Evolutionary conservation across 352 stramenopile species (phyloP), one percentile per base, ranked within the genome.

Genomic region (Globisporangium nagaii): DNA sequence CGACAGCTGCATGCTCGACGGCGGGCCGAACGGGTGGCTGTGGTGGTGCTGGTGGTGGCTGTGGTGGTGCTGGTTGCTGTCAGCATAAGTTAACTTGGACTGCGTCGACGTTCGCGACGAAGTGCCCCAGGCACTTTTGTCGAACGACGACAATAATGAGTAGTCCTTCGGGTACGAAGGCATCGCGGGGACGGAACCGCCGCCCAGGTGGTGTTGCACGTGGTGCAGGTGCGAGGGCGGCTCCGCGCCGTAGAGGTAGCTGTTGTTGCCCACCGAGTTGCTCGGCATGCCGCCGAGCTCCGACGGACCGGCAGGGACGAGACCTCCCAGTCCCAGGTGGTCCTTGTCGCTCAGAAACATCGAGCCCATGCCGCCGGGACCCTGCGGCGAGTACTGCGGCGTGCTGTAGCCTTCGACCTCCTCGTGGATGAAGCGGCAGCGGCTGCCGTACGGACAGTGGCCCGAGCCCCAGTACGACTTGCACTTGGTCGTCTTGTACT

Each of bases 401-500:
- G 73, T 65, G 22, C 59, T 56, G 53, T 83, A 83, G 24, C 70
- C 75, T 60, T 91, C 81, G 2, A 73, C 55, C 56, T 92, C 82
- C 53, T 93, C 81, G 62, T 96, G 86, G 52, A 96, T 95, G 58
- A 95, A 96, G 48, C 86, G 76, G 62, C 86, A 96, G 60, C 86
- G 82, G 36, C 67, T 84, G 39, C 86, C 86, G 67, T 96, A 96
- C 13, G 75, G 84, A 53, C 86, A 96, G 64, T 91, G 79, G 24
- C 86, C 86, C 15, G 86, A 94, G n/a, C 82, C 78, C 75, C 84
- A 87, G 67, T 95, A 96, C 32, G 82, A 91, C 76, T 96, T 95
- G 79, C 84, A 96, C 66, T 93, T 93, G 56, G 82, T 93, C n/a
- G 84, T 94, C 73, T 94, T 94, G 79, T 94, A 92, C 75, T 94